phyloP scores from a whole-genome alignment of 2,329 filamentous ascomycete genomes.

The Microascus cirrosus region DNA sequence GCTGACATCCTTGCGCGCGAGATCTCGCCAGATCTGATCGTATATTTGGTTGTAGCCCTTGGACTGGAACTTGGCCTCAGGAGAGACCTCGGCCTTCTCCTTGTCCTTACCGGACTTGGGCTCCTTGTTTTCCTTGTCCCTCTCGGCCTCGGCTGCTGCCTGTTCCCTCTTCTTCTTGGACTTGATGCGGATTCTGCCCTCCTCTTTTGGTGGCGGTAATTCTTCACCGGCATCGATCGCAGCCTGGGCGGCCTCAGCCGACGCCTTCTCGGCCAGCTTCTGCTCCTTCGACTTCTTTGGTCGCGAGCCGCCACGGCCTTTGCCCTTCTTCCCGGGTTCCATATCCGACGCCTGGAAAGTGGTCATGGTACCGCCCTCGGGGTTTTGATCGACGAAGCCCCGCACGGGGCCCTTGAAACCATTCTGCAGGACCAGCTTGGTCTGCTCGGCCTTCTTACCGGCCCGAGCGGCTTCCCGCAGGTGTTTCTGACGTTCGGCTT shows the following conservation, averaged over 20 bases:
- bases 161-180: slow-evolving; percentile 36
- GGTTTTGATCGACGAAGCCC: slow-evolving; percentile 57
- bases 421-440: slow-evolving; percentile 75
- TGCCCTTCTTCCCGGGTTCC: slow-evolving; percentile 38
- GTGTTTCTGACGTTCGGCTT: slow-evolving; percentile 69
- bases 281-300: slow-evolving; percentile 87
- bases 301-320: slow-evolving; percentile 49
- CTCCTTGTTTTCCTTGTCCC: slow-evolving; percentile 30
- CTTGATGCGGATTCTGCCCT: slow-evolving; percentile 52
- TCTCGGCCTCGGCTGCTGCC: slow-evolving; percentile 20
- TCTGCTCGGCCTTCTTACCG: slow-evolving; percentile 86
- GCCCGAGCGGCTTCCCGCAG: slow-evolving; percentile 79
- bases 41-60: slow-evolving; percentile 96
- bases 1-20: slow-evolving; percentile 84
- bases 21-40: slow-evolving; percentile 92
- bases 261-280: slow-evolving; percentile 70
- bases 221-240: slow-evolving; percentile 72
- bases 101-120: slow-evolving; percentile 28
- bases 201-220: slow-evolving; percentile 47
- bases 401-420: slow-evolving; percentile 69
- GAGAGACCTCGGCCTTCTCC: slow-evolving; percentile 33
- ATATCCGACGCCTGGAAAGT: slow-evolving; percentile 64
- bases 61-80: slow-evolving; percentile 62
- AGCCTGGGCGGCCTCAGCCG: slow-evolving; percentile 78
- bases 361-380: slow-evolving; percentile 76